Conservation (phyloP, 805 yeast genomes). For the Saccharomyces eubayanus region DNA sequence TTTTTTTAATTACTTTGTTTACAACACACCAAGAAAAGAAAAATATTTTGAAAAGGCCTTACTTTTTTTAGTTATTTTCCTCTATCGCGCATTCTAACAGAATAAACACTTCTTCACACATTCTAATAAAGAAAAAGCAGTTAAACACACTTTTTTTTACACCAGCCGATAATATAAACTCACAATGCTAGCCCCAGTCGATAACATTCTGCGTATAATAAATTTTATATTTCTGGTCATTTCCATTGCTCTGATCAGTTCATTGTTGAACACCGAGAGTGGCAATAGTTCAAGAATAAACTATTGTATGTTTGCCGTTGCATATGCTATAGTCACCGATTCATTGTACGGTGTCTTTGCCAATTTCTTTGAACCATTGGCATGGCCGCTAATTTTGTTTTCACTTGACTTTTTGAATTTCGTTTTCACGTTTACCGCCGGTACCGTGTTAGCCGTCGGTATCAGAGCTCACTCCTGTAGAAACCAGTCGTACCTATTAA, state of each 20-base stretch:
- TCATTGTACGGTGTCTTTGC: constrained; percentile 72
- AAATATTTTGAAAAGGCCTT: neutral
- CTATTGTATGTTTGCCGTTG: constrained; percentile 78
- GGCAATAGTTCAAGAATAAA: constrained; percentile 63
- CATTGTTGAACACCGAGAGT: constrained; percentile 64
- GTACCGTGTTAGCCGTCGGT: constrained; percentile 86
- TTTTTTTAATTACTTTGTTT: neutral
- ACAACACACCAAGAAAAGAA: neutral
- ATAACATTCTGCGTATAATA: constrained; percentile 59
- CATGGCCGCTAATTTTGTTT: constrained; percentile 76
- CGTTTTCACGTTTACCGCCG: constrained; percentile 89
- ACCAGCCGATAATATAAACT: neutral
- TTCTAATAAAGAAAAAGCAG: neutral
- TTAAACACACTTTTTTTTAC: neutral
- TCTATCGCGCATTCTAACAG: neutral
- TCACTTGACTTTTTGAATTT: constrained; percentile 76
- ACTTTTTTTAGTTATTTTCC: neutral
- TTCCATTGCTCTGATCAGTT: constrained; percentile 79
- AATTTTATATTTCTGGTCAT: constrained; percentile 72
- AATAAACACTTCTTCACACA: neutral
- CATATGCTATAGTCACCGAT: constrained; percentile 74
- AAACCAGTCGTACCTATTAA: constrained; percentile 53
- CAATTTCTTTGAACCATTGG: constrained; percentile 58
- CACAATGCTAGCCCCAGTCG: constrained; percentile 60
- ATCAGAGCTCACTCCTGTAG: constrained; percentile 78